A percentile compares a stretch with the other conserved stretches of the same genome.
Conservation (phyloP, 2,329 filamentous ascomycete species). For the Leptographium flavum region DNA sequence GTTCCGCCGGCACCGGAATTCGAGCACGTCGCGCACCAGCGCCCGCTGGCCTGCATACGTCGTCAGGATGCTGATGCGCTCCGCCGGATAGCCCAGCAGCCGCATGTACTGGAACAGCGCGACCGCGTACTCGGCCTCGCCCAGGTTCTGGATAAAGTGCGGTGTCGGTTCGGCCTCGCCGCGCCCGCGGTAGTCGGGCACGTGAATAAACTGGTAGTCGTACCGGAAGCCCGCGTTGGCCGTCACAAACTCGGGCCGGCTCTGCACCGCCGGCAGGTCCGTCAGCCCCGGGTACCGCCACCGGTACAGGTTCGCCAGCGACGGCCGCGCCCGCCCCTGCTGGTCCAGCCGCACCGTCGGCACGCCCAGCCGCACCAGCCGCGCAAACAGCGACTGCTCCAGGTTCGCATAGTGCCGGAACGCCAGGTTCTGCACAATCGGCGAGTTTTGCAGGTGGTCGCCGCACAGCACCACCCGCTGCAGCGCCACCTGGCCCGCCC, state of each 20-base stretch:
- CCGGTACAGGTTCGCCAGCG: conserved; percentile 76
- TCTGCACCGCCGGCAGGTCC: conserved; percentile 63
- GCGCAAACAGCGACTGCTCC: conserved; percentile 87
- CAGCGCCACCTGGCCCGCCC: conserved; percentile 56
- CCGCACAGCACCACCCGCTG: conserved; percentile 86
- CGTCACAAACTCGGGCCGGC: conserved; percentile 53
- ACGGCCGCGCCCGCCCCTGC: conserved; percentile 79
- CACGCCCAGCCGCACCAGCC: conserved; percentile 82
- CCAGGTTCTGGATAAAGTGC: conserved; percentile 92
- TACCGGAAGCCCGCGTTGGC: conserved; percentile 88
- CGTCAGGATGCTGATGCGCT: conserved; percentile 73
- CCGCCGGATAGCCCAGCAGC: conserved; percentile 76
- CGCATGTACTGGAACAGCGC: conserved; percentile 97
- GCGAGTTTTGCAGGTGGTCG: conserved; percentile 93
- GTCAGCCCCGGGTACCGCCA: conserved; percentile 80
- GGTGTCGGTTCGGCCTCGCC: conserved; percentile 84
- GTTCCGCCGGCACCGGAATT: conserved; percentile 70
- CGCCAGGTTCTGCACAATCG: conserved; percentile 84
- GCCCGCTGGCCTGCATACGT: conserved; percentile 90
- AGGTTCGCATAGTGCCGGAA: conserved; percentile 93
- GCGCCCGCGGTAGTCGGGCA: conserved; percentile 78
- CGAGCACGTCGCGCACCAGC: conserved; percentile 74
- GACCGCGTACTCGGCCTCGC: conserved; percentile 93
- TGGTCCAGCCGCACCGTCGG: conserved; percentile 81
- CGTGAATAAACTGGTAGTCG: conserved; percentile 94